phyloP scores from a whole-genome alignment of 441 rosid genomes.

The Brassica hybrid region DNA sequence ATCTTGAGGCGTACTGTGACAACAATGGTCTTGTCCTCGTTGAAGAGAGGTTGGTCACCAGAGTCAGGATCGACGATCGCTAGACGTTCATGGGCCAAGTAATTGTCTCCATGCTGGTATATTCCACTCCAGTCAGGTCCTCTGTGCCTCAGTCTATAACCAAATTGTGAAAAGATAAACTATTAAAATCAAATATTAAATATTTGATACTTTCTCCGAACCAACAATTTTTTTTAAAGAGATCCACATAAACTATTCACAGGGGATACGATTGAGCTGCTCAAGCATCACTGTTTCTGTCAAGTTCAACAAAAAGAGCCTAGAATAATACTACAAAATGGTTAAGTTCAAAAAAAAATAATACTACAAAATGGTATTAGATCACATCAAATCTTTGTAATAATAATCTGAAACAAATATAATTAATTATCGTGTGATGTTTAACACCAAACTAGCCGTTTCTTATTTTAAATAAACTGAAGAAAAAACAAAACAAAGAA shows the following conservation, averaged over 20 bases:
- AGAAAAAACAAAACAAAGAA: background rate
- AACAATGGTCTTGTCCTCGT: constrained; percentile 69
- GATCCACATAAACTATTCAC: no score
- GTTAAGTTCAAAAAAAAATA: no score
- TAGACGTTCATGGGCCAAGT: constrained; percentile 79
- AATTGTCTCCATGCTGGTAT: constrained; percentile 72
- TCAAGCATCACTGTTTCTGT: background rate
- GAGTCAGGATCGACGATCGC: constrained; percentile 82
- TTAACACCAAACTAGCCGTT: background rate
- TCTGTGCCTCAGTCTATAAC: constrained; percentile 80
- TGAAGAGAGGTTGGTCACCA: no score
- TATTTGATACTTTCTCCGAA: background rate
- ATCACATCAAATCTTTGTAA: constrained; percentile 10
- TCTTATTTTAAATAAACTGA: background rate
- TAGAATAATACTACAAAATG: background rate
- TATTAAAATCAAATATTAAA: background rate
- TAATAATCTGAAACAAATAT: background rate
- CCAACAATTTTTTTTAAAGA: background rate
- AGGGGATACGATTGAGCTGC: background rate
- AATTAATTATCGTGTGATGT: background rate
- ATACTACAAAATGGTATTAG: background rate
- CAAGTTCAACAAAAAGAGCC: background rate
- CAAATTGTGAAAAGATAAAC: background rate
- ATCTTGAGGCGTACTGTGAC: constrained; percentile 59
- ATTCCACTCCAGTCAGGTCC: constrained; percentile 99